Conservation (phyloP, 495 filamentous ascomycete genomes). For the Aspergillus leporis region DNA sequence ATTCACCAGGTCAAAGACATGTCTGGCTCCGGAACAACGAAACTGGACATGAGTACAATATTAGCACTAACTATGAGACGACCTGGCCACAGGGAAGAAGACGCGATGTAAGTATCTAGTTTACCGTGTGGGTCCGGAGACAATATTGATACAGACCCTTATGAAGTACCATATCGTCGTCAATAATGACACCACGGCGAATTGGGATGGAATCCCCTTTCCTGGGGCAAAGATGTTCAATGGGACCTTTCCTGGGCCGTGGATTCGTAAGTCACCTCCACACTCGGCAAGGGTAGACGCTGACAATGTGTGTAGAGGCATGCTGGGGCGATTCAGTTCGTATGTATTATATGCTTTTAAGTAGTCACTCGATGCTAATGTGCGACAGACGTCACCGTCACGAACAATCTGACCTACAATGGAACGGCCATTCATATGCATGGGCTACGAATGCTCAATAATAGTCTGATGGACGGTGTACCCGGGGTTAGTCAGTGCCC, state of each 20-base stretch:
- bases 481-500: slow-evolving; percentile 65
- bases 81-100: not conserved
- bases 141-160: not conserved
- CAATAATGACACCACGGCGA: not conserved
- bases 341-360: not conserved
- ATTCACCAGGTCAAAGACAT: no score
- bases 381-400: slow-evolving; percentile 15
- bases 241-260: slow-evolving; percentile 53
- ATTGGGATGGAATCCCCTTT: not conserved
- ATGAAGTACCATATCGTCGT: not conserved
- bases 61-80: not conserved
- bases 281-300: no score
- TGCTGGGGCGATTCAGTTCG: slow-evolving; percentile 12
- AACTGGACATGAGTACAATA: not conserved
- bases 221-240: slow-evolving; percentile 55
- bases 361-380: not conserved
- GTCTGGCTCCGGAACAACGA: no score
- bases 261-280: slow-evolving; percentile 37
- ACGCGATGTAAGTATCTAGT: not conserved
- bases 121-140: no score
- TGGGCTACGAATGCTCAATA: slow-evolving; percentile 45
- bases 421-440: slow-evolving; percentile 55
- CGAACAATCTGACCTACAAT: slow-evolving; percentile 58
- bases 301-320: slow-evolving; percentile 14
- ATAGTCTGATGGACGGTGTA: slow-evolving; percentile 59